Evolutionary conservation across 306 rosid genomes (phyloP).

Genomic region (Castanospermum australe): DNA sequence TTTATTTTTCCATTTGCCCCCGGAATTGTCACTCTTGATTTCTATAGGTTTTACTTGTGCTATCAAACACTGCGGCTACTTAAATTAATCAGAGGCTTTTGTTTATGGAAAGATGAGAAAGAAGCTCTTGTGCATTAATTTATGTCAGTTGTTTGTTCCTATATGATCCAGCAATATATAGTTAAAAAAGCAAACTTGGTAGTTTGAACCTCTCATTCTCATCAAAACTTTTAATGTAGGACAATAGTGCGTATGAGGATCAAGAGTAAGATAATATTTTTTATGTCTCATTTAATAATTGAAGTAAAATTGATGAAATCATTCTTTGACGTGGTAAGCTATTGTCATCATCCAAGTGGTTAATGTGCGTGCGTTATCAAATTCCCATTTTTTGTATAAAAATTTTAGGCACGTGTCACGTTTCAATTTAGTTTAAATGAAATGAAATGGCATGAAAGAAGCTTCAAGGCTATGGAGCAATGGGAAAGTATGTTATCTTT

Average conservation of each 20-base stretch:
- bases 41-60: not conserved
- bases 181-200: no score
- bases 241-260: not conserved
- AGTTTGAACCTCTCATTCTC: not conserved
- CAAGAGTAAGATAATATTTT: slow-evolving; percentile 2
- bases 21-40: not conserved
- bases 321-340: not conserved
- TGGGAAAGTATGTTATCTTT: no score
- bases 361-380: not conserved
- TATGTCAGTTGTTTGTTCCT: slow-evolving; percentile 6
- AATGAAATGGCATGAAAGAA: no score
- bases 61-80: slow-evolving; percentile 24
- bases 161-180: not conserved
- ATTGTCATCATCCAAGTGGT: not conserved
- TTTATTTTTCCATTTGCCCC: not conserved
- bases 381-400: not conserved
- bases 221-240: not conserved
- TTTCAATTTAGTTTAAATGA: slow-evolving; percentile 34
- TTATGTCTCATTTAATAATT: not conserved
- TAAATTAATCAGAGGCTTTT: slow-evolving; percentile 20
- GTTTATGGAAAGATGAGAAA: slow-evolving; percentile 27
- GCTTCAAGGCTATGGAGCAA: no score
- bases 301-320: not conserved
- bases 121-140: slow-evolving; percentile 26
- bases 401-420: not conserved